Percentiles rank a stretch among this genome's conserved stretches.
Evolutionary conservation across 345 rosid species (phyloP).

Genomic region (Salix koriyanagi): DNA sequence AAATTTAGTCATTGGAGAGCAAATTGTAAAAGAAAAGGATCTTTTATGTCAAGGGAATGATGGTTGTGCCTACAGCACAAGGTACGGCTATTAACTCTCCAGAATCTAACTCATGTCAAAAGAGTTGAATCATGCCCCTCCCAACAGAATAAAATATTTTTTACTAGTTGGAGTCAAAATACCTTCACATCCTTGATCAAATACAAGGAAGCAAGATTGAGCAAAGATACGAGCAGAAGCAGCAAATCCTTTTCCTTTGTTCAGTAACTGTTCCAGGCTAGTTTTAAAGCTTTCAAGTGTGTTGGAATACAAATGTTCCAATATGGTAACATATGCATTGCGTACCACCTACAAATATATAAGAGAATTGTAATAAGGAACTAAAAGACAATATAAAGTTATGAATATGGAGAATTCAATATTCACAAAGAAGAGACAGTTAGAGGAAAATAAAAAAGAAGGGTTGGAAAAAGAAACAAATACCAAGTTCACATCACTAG

Average conservation of each 20-base stretch:
- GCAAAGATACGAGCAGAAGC: constrained; percentile 46
- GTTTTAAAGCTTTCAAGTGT: constrained; percentile 50
- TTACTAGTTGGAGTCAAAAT: background rate
- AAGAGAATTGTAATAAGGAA: background rate
- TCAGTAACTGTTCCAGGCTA: constrained; percentile 44
- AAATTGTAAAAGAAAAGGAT: too few species aligned
- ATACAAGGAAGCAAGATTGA: constrained; percentile 47
- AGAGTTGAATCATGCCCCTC: too few species aligned
- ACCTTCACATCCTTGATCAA: constrained; percentile 69
- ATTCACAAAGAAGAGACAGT: too few species aligned
- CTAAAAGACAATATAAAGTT: background rate
- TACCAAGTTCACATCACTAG: too few species aligned
- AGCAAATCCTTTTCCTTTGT: constrained; percentile 61
- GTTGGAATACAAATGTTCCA: constrained; percentile 56
- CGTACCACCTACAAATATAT: constrained; percentile 40
- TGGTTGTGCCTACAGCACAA: too few species aligned
- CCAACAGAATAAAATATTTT: background rate
- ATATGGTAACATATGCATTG: constrained; percentile 45
- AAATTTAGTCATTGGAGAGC: too few species aligned
- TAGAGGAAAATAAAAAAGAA: too few species aligned
- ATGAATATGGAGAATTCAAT: too few species aligned
- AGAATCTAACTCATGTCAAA: too few species aligned
- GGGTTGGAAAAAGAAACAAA: too few species aligned
- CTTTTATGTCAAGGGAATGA: too few species aligned
- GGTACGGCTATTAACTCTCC: too few species aligned